Base-by-base conservation (phyloP, 768 basidiomycete species). In the Antrodiella citrinella region DNA sequence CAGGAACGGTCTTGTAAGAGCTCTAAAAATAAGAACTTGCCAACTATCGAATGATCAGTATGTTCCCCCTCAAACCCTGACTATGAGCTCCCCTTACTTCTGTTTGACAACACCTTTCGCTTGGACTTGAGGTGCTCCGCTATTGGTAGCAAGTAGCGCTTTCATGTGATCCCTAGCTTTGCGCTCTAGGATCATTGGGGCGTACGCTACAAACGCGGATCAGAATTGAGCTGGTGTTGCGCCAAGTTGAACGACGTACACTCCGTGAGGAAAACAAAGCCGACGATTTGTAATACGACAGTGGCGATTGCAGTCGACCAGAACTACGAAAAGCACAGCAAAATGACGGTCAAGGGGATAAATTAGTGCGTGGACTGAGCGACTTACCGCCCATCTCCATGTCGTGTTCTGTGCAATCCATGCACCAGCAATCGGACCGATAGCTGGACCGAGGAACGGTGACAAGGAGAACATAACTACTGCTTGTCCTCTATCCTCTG, bases 371-470 rank as follows among this genome's bases (percentile, higher is more conserved):
- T n/a, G n/a, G n/a, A n/a, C n/a, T n/a, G n/a, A n/a, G n/a, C n/a
- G n/a, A 7, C 76, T 26, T 62, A 77, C 79, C 39, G 82, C 81
- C 82, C 81, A 85, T 64, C 80, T 69, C 83, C 83, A 86, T 0
- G 79, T 80, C 0, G 80, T 72, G 26, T 67, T 68, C 35, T 83
- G 69, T 0, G 78, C 75, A 24, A 86, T 75, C 68, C 80, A 82
- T 25, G 76, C 77, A 4, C 79, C 81, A 20, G 76, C 74, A 10
- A 81, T 63, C 2, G 81, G 81, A 1, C 81, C 82, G n/a, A 81
- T 44, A 0, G 80, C 79, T 0, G 82, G 79, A 20, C 83, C 83
- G 4, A 84, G 62, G 12, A 84, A 50, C 1, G 82, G 82, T 1
- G 79, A 78, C 4, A 84, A 62, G 0, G 78, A 76, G 55, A 78